Base-by-base conservation (phyloP, 768 basidiomycete species). In the Serendipita vermifera region DNA sequence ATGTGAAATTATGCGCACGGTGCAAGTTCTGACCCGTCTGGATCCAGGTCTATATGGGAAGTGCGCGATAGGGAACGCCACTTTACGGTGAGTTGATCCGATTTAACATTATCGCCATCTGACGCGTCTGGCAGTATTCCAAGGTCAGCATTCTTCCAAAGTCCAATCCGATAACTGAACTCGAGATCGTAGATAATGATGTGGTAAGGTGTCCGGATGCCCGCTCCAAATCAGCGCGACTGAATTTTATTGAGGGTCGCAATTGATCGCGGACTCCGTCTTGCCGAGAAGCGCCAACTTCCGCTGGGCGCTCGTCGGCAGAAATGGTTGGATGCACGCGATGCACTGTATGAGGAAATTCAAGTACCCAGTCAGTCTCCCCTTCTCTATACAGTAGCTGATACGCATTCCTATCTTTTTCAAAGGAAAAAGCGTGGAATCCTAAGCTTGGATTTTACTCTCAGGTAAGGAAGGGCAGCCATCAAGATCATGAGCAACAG, bases 281-380 rank as follows among this genome's bases (percentile, higher is more conserved):
- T 99, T 22, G 89, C 92, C 2, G 93, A 97, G 33, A 99, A 99
- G 69, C 81, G 94, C 15, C 91, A 88, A 0, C 74, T 99, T 2
- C 94, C 94, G 4, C 69, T 68, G 51, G 64, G 64, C 14, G 22
- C 22, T 11, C 46, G 46, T n/a, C 46, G 46, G 22, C 46, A 62
- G 62, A 36, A 27, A 7, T 51, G 46, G 46, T 31, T 51, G 24
- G 71, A 69, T 1, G 79, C 83, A 2, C 79, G 93, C 17, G 93
- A 98, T 63, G 68, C 73, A 3, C 69, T 98, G 4, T 99, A 97
- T 67, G 94, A 98, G 67, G 85, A 96, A 60, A 86, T 98, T 61
- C 46, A 51, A n/a, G 46, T 31, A 29, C n/a, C n/a, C n/a, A n/a
- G n/a, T n/a, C n/a, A n/a, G n/a, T n/a, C n/a, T n/a, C n/a, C n/a